These are phyloP conservation scores for Starmerella sirachaensis DNA, from an alignment of 805 yeast species.

Conservation along the genomic window DNA sequence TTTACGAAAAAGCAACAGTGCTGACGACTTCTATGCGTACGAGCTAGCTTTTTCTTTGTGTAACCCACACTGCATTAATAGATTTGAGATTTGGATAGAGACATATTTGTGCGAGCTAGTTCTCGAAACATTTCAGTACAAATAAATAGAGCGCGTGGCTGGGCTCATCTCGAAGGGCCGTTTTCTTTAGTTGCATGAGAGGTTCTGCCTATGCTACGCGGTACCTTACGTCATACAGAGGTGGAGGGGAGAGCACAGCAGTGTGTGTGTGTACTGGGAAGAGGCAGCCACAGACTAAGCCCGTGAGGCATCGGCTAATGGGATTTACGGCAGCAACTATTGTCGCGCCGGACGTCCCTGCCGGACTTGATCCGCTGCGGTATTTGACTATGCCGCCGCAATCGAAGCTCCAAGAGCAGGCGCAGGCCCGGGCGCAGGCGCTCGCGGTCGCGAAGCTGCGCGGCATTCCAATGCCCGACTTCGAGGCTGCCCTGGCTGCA, in stretches of 20 bases:
- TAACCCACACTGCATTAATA: background rate
- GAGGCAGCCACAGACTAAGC: background rate
- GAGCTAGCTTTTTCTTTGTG: background rate
- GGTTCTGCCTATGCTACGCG: background rate
- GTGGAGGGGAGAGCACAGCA: background rate
- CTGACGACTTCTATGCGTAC: background rate
- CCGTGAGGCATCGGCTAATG: slow-evolving; percentile 4
- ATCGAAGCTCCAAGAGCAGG: slow-evolving; percentile 14
- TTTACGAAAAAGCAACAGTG: background rate
- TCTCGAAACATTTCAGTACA: background rate
- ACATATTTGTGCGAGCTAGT: too few species aligned
- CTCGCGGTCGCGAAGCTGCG: slow-evolving; percentile 8
- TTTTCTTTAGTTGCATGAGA: background rate
- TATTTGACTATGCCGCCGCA: slow-evolving; percentile 8
- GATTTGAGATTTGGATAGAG: too few species aligned
- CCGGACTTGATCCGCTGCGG: slow-evolving; percentile 10
- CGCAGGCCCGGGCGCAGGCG: slow-evolving; percentile 17
- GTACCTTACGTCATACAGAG: background rate
- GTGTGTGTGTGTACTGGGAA: too few species aligned
- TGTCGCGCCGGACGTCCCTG: slow-evolving; percentile 16
- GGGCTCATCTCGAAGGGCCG: background rate
- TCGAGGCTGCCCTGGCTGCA: background rate
- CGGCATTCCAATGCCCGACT: too few species aligned
- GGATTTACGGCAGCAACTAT: slow-evolving; percentile 16
- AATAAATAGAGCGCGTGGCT: background rate